Evolutionary conservation across 306 rosid species (phyloP).

Genomic region (Pyrus bretschneideri): DNA sequence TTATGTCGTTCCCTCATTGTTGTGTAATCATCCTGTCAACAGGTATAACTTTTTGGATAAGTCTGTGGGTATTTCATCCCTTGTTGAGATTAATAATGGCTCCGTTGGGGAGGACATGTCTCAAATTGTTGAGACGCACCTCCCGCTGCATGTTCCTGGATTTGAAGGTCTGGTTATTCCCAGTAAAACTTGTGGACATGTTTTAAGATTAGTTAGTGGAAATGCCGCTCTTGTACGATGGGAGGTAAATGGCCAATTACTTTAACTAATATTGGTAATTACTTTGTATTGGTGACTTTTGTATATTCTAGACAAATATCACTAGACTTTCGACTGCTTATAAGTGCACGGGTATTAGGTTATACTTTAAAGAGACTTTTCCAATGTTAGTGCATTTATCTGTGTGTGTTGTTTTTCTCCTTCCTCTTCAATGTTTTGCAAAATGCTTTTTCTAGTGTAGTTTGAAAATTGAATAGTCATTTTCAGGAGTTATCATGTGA

Average conservation of each 20-base stretch:
- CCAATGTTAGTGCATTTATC: neutral
- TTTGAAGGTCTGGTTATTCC: constrained; percentile 78
- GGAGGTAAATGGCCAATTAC: constrained; percentile 58
- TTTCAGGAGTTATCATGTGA: neutral
- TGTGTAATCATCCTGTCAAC: constrained; percentile 25
- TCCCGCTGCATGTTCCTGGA: constrained; percentile 63
- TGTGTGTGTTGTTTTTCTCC: neutral
- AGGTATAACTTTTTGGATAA: constrained; percentile 83
- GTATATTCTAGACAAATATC: neutral
- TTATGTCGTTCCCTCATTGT: neutral
- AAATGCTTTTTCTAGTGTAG: neutral
- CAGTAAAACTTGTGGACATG: constrained; percentile 58
- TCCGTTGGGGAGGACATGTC: constrained; percentile 34
- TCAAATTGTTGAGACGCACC: constrained; percentile 48
- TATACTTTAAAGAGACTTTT: neutral
- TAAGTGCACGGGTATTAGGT: neutral
- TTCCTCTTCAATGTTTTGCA: neutral
- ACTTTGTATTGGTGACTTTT: neutral
- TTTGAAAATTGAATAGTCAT: neutral
- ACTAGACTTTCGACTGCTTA: neutral
- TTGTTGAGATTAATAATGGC: constrained; percentile 49
- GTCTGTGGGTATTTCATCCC: constrained; percentile 74
- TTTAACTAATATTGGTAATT: constrained; percentile 8
- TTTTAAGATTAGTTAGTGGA: constrained; percentile 58
- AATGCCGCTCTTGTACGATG: constrained; percentile 84